Evolutionary conservation across 1,284 basidiomycete species (phyloP).

Genomic region (Trametes versicolor): DNA sequence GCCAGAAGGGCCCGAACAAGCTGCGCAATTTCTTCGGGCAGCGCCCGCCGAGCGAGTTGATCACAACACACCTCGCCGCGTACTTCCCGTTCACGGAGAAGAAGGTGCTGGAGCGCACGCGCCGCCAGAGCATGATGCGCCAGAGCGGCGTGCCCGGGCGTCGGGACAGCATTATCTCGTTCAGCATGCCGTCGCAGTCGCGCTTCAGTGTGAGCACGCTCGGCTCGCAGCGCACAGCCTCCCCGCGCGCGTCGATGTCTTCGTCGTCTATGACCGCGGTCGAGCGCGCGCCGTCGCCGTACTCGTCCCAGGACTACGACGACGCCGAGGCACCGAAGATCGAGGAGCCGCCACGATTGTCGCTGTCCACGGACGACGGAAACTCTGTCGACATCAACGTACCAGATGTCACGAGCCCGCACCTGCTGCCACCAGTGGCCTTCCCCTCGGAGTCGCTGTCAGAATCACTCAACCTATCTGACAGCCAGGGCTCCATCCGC

Average conservation of each 20-base stretch:
- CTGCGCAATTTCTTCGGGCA: conserved; percentile 98
- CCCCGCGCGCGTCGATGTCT: conserved; percentile 59
- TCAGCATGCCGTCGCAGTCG: conserved; percentile 53
- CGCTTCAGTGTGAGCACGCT: conserved; percentile 77
- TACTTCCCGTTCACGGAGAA: conserved; percentile 97
- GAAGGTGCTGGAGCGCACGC: conserved; percentile 86
- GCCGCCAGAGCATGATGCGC: conserved; percentile 85
- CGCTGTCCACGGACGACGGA: conserved; percentile 62
- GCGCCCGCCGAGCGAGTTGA: conserved; percentile 96
- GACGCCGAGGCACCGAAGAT: conserved; percentile 39
- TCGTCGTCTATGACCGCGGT: conserved; percentile 47
- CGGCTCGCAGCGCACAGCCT: conserved; percentile 58
- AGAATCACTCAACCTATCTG: conserved; percentile 76
- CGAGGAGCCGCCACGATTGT: conserved; percentile 67
- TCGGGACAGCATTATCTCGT: conserved; percentile 49
- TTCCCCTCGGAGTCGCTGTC: conserved; percentile 82
- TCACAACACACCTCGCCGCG: conserved; percentile 94
- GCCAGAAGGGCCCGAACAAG: conserved; percentile 67
- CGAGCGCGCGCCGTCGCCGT: conserved; percentile 33
- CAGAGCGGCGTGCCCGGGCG: conserved; percentile 40
- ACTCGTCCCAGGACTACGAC: conserved; percentile 37
- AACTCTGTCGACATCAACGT: conserved; percentile 42
- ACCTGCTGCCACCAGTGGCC: conserved; percentile 83
- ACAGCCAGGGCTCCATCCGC: conserved; percentile 44
- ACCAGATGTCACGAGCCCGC: conserved; percentile 49